Conservation (phyloP, 1,284 basidiomycete species). For the Fomitopsis palustris region DNA sequence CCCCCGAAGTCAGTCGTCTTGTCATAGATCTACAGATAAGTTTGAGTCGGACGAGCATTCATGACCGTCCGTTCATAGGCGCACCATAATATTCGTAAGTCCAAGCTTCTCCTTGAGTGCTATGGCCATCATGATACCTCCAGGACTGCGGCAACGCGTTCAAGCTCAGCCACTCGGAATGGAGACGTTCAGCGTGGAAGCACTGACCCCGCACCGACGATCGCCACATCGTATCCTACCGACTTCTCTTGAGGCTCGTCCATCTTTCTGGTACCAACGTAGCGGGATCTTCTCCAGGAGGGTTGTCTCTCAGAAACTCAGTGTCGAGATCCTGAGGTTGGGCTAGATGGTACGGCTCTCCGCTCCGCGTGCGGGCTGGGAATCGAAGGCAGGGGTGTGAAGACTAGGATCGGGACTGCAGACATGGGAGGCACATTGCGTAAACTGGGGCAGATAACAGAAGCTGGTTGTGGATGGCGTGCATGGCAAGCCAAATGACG, state of each 20-base stretch:
- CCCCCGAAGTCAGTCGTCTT: conserved; percentile 29
- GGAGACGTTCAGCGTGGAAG: background rate
- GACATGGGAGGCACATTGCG: no score
- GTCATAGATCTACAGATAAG: conserved; percentile 30
- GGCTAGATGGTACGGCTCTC: background rate
- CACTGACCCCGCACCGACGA: conserved; percentile 7
- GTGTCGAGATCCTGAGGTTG: background rate
- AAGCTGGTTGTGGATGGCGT: no score
- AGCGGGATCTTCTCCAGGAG: no score
- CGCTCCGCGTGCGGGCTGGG: background rate
- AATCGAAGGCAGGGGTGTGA: background rate
- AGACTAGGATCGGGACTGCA: background rate
- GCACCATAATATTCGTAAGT: conserved; percentile 24
- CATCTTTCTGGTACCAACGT: no score
- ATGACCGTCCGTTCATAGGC: background rate
- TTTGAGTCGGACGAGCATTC: background rate
- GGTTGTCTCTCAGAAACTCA: no score
- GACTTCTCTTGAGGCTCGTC: background rate
- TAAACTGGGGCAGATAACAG: no score
- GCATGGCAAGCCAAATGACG: no score
- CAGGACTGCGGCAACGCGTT: conserved; percentile 14
- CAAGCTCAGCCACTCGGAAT: no score
- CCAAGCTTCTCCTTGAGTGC: conserved; percentile 21
- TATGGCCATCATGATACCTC: conserved; percentile 21
- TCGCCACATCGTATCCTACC: background rate